Conservation (phyloP, 2,329 filamentous ascomycete genomes). For the Furcasterigmium furcatum region DNA sequence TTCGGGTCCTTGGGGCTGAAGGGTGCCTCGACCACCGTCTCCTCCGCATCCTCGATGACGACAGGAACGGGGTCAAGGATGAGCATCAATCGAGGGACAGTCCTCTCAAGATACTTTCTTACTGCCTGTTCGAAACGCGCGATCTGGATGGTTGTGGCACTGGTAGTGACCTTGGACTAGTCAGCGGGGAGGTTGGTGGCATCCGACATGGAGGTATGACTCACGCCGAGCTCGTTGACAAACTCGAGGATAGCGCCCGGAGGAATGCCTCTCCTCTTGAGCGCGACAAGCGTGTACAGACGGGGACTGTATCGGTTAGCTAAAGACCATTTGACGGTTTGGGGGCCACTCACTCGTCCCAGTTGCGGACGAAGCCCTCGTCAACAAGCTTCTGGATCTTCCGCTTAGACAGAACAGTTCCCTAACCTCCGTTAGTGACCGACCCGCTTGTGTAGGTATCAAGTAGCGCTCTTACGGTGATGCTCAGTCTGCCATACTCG, state of each 20-base stretch:
- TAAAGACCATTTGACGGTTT: neutral
- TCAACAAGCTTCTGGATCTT: constrained; percentile 78
- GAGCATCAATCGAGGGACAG: constrained; percentile 85
- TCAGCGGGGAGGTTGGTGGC: neutral
- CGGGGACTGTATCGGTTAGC: constrained; percentile 47
- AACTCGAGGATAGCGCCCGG: constrained; percentile 87
- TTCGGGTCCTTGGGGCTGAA: constrained; percentile 79
- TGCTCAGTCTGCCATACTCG: constrained; percentile 65
- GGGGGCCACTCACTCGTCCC: constrained; percentile 62
- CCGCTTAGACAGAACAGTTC: constrained; percentile 85
- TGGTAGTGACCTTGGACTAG: constrained; percentile 53
- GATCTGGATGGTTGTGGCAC: constrained; percentile 75
- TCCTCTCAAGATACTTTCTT: constrained; percentile 80
- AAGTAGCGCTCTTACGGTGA: constrained; percentile 3
- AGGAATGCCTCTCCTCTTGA: constrained; percentile 81
- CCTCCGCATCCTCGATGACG: constrained; percentile 73
- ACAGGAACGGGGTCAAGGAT: constrained; percentile 83
- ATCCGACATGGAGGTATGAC: neutral
- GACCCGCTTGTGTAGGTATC: no score
- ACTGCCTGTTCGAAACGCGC: constrained; percentile 82
- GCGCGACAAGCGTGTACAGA: constrained; percentile 75
- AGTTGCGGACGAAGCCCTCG: constrained; percentile 74
- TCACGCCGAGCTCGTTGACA: constrained; percentile 83
- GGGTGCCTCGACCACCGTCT: constrained; percentile 65
- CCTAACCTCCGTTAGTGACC: no score